Percentiles rank a stretch among this genome's conserved stretches.
Evolutionary conservation across 2,329 filamentous ascomycete genomes (phyloP).

Genomic region (Aspergillus hiratsukae): DNA sequence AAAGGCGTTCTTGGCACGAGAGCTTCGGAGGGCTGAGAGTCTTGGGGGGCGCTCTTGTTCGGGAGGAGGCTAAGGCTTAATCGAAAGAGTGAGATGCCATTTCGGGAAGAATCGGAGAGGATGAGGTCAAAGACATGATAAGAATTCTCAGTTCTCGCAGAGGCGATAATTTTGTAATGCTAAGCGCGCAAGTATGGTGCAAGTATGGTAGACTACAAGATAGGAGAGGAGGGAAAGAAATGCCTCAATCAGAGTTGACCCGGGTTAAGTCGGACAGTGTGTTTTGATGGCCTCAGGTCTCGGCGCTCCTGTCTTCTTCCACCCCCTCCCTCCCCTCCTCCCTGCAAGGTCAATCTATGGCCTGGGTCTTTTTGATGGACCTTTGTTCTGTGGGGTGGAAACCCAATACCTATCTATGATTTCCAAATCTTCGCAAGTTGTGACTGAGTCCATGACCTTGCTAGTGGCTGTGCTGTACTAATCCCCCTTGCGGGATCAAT

Average conservation of each 20-base stretch:
- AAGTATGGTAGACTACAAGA: too few relatives aligned
- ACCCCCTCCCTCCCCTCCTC: too few relatives aligned
- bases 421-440: neutral
- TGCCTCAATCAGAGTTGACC: neutral
- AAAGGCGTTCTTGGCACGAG: neutral
- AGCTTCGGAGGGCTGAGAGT: neutral
- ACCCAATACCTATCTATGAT: too few relatives aligned
- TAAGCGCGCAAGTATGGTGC: too few relatives aligned
- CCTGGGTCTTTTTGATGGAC: neutral
- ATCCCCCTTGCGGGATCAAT: neutral
- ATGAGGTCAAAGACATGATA: neutral
- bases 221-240: neutral
- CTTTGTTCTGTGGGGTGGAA: neutral
- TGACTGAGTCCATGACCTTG: neutral
- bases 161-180: too few relatives aligned
- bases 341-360: neutral
- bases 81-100: neutral
- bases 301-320: too few relatives aligned
- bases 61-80: neutral
- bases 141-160: too few relatives aligned
- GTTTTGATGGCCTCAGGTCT: too few relatives aligned
- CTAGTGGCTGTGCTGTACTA: neutral
- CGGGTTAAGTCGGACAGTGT: too few relatives aligned
- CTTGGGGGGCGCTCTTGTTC: neutral
- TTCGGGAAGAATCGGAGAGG: neutral